A percentile compares a stretch with the other conserved stretches of the same genome.
Conservation (phyloP, 805 yeast species). For the Zygoascus bituminiphila region DNA sequence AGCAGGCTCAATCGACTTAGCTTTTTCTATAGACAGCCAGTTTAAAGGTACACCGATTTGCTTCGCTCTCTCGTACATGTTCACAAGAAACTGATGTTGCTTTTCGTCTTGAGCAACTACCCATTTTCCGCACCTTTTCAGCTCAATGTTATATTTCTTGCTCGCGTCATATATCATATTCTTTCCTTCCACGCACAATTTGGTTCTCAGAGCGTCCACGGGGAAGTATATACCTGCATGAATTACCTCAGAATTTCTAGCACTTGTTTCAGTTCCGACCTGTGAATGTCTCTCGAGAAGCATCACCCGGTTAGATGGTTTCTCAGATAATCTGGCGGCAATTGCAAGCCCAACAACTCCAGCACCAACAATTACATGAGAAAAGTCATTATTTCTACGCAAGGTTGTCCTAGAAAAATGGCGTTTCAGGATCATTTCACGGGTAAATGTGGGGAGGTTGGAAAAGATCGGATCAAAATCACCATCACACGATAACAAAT, state of each 20-base stretch:
- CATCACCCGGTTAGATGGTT: conserved; percentile 43
- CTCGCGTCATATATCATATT: conserved; percentile 48
- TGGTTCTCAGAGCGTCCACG: conserved; percentile 52
- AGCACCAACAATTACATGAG: conserved; percentile 73
- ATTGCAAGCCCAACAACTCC: conserved; percentile 80
- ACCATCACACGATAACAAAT: background rate
- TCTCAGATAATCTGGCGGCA: conserved; percentile 55
- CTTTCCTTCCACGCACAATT: conserved; percentile 70
- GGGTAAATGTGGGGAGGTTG: no score
- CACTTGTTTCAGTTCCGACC: conserved; percentile 73
- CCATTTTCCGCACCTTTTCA: conserved; percentile 66
- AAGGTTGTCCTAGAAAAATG: background rate
- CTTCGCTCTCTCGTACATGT: conserved; percentile 42
- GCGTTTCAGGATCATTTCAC: background rate
- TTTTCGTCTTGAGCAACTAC: conserved; percentile 68
- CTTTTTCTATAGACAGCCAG: conserved; percentile 40
- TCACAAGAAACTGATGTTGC: conserved; percentile 52
- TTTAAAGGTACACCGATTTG: conserved; percentile 51
- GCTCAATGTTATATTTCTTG: conserved; percentile 38
- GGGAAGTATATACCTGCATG: conserved; percentile 90
- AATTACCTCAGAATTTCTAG: conserved; percentile 88
- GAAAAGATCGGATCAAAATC: no score
- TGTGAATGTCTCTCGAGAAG: conserved; percentile 60
- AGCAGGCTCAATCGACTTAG: conserved; percentile 52
- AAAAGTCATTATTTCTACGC: conserved; percentile 36